A percentile compares a stretch with the other conserved stretches of the same genome.
Evolutionary conservation across 2,329 filamentous ascomycete species (phyloP).

Genomic region (Ophiocordyceps camponoti-floridani): DNA sequence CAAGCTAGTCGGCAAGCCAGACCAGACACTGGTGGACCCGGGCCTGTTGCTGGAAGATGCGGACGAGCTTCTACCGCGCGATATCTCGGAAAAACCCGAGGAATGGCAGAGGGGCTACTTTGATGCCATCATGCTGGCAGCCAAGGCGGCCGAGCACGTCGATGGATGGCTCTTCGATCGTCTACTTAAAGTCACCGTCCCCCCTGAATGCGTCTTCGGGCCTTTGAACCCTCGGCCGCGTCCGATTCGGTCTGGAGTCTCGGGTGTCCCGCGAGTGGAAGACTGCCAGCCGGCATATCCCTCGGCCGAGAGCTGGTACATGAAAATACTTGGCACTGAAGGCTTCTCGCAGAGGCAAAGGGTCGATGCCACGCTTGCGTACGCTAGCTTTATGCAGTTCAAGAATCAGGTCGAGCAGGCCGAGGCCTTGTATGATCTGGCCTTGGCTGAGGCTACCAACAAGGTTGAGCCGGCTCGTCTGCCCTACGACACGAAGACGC

Average conservation of each 20-base stretch:
- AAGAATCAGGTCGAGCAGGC: conserved; percentile 49
- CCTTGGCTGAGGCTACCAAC: conserved; percentile 53
- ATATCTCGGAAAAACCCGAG: conserved; percentile 60
- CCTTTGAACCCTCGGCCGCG: conserved; percentile 69
- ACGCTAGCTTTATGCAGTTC: conserved; percentile 71
- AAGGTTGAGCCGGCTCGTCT: conserved; percentile 23
- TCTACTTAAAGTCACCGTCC: conserved; percentile 47
- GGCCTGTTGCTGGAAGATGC: conserved; percentile 38
- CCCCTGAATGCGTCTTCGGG: conserved; percentile 56
- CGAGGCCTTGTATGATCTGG: conserved; percentile 56
- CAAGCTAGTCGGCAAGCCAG: conserved; percentile 40
- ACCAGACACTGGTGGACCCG: conserved; percentile 22
- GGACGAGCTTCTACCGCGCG: conserved; percentile 43
- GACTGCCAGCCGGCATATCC: conserved; percentile 55
- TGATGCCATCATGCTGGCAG: conserved; percentile 61
- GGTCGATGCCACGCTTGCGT: conserved; percentile 65
- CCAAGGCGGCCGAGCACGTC: conserved; percentile 59
- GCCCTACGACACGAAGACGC: conserved; percentile 41
- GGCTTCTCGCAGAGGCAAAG: conserved; percentile 68
- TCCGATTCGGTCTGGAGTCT: conserved; percentile 48
- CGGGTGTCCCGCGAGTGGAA: conserved; percentile 50
- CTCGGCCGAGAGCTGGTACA: conserved; percentile 59
- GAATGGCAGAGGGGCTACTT: conserved; percentile 78
- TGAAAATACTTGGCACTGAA: conserved; percentile 61
- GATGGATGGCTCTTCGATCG: conserved; percentile 63